Evolutionary conservation across 306 rosid species (phyloP).

Genomic region (Vachellia pachyceras): DNA sequence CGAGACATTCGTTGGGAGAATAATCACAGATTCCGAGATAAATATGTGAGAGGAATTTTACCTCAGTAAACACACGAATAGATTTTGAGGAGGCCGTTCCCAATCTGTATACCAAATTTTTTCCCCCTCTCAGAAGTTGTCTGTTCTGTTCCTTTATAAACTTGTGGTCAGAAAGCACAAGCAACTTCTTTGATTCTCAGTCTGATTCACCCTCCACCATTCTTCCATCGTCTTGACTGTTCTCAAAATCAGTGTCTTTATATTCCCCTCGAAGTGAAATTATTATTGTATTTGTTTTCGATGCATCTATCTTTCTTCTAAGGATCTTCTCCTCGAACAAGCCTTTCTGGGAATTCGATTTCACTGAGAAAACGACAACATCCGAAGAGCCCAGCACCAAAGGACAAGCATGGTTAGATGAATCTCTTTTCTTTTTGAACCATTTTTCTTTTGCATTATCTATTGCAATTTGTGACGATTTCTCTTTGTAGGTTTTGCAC

Average conservation of each 20-base stretch:
- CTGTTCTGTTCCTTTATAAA: constrained; percentile 46
- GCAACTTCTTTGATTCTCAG: constrained; percentile 50
- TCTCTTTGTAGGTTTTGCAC: constrained; percentile 79
- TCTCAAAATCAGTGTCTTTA: constrained; percentile 20
- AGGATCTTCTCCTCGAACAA: constrained; percentile 40
- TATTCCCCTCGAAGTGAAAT: constrained; percentile 7
- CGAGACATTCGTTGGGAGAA: constrained; percentile 98
- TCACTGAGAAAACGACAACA: constrained; percentile 58
- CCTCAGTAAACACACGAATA: too few relatives aligned
- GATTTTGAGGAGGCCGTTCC: too few relatives aligned
- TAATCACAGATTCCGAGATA: too few relatives aligned
- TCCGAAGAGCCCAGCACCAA: constrained; percentile 69
- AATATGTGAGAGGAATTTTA: too few relatives aligned
- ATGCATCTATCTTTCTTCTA: constrained; percentile 48
- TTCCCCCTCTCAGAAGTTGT: constrained; percentile 23
- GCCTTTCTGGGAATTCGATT: neutral
- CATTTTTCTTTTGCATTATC: neutral
- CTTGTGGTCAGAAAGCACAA: constrained; percentile 57
- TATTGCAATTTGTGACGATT: constrained; percentile 8
- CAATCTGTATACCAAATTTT: neutral
- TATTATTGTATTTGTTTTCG: constrained; percentile 1
- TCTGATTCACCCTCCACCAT: constrained; percentile 38
- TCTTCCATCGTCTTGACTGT: constrained; percentile 15
- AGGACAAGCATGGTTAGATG: constrained; percentile 92
- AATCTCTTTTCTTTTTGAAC: constrained; percentile 12